phyloP scores from a whole-genome alignment of 148 eudicot species.

The Chenopodium formosanum region DNA sequence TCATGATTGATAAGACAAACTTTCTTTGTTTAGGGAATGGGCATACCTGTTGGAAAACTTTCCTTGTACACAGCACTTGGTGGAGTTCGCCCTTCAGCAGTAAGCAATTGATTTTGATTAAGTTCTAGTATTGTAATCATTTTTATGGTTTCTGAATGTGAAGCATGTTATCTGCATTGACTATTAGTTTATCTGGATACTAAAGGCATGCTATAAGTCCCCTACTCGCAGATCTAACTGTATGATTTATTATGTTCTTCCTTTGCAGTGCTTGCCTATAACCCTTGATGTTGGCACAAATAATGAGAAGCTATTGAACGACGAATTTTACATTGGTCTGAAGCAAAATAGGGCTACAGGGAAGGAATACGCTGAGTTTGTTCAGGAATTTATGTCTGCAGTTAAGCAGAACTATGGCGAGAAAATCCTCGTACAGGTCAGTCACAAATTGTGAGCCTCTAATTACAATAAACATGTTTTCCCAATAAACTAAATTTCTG shows the following conservation, averaged over 20 bases:
- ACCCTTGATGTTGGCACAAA: slow-evolving; percentile 96
- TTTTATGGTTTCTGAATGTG: not conserved
- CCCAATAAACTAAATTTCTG: not conserved
- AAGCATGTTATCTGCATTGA: not conserved
- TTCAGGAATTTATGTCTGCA: slow-evolving; percentile 69
- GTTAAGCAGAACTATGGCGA: slow-evolving; percentile 92
- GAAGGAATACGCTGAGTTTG: slow-evolving; percentile 75
- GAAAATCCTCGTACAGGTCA: slow-evolving; percentile 77
- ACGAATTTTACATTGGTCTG: slow-evolving; percentile 87
- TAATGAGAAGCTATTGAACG: slow-evolving; percentile 68
- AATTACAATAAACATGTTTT: not conserved
- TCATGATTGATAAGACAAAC: not conserved
- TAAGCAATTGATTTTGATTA: slow-evolving; percentile 32
- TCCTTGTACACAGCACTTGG: slow-evolving; percentile 90
- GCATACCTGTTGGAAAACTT: slow-evolving; percentile 96
- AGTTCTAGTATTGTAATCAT: not conserved
- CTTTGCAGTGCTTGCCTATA: slow-evolving; percentile 79
- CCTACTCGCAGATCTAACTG: not conserved
- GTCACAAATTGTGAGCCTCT: not conserved
- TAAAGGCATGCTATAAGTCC: not conserved
- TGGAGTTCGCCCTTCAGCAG: slow-evolving; percentile 95
- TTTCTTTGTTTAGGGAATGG: slow-evolving; percentile 73
- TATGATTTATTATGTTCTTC: not conserved
- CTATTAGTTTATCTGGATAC: not conserved
- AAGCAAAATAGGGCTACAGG: slow-evolving; percentile 77